These are phyloP conservation scores for Leccinum olivaceopallidum DNA, from an alignment of 768 basidiomycete genomes.

Conservation along the genomic window DNA sequence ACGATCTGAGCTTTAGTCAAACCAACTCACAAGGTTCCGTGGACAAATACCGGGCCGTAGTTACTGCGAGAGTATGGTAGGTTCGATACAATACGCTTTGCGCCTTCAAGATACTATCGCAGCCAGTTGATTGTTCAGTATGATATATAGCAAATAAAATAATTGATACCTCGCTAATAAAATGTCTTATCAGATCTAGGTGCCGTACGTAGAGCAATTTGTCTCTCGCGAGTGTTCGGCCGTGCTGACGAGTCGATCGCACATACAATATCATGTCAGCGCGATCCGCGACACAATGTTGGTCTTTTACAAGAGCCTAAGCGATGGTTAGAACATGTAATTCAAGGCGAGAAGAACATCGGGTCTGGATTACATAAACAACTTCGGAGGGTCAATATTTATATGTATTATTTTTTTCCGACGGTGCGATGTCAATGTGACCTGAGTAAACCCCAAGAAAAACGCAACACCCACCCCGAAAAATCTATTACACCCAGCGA, in stretches of 20 bases:
- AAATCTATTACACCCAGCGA: slow-evolving; percentile 34
- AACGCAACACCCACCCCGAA: slow-evolving; percentile 28
- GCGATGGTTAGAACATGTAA: no score
- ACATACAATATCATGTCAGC: no score
- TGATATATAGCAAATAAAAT: background rate
- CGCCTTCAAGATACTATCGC: slow-evolving; percentile 16
- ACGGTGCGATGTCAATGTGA: slow-evolving; percentile 22
- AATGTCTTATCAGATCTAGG: slow-evolving; percentile 64
- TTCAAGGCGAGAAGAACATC: background rate
- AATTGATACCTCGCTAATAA: slow-evolving; percentile 50
- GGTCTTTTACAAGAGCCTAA: no score
- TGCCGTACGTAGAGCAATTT: slow-evolving; percentile 45
- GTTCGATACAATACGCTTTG: slow-evolving; percentile 14
- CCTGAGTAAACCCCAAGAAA: slow-evolving; percentile 31
- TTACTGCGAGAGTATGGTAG: slow-evolving; percentile 13
- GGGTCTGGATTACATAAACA: slow-evolving; percentile 19
- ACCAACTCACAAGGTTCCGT: slow-evolving; percentile 22
- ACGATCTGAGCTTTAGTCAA: background rate
- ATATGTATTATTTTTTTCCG: slow-evolving; percentile 26
- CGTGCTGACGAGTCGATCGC: no score
- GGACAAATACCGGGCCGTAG: slow-evolving; percentile 13
- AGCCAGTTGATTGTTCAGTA: slow-evolving; percentile 2
- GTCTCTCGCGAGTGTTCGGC: slow-evolving; percentile 20
- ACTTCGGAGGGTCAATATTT: slow-evolving; percentile 23
- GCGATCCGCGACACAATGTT: no score